phyloP scores from a whole-genome alignment of 2,329 filamentous ascomycete species.

The Juglanconis oblonga region DNA sequence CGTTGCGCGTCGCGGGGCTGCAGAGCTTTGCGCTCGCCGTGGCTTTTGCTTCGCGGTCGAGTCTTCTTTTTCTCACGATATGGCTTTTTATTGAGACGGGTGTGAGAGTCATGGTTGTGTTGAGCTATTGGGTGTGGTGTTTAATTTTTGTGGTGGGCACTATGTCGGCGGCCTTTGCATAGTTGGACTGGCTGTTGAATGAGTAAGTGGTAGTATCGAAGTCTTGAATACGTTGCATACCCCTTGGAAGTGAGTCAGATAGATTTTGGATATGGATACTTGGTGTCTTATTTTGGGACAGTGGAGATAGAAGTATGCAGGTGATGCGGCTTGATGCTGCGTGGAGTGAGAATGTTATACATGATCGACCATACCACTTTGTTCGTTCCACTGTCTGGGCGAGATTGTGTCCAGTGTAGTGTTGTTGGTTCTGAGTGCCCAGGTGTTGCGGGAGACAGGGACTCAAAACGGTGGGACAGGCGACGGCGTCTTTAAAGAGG shows the following conservation, averaged over 20 bases:
- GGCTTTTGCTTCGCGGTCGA: conserved; percentile 3
- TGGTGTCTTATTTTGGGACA: background rate
- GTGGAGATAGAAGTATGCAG: background rate
- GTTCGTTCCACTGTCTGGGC: background rate
- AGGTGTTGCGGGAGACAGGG: no score
- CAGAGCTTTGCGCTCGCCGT: background rate
- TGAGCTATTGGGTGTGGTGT: background rate
- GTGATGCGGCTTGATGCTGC: conserved; percentile 3
- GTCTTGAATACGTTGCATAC: conserved; percentile 7
- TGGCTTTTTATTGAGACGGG: background rate
- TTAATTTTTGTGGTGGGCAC: background rate
- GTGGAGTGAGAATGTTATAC: background rate
- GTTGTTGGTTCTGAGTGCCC: no score
- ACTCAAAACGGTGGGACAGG: no score
- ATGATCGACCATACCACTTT: background rate
- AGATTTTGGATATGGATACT: conserved; percentile 1
- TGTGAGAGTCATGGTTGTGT: background rate
- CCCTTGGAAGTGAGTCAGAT: conserved; percentile 1
- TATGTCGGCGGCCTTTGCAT: background rate
- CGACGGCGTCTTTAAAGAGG: no score
- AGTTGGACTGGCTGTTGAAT: background rate
- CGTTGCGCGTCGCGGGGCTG: background rate
- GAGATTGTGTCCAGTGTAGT: background rate
- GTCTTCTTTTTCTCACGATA: background rate
- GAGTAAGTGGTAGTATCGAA: background rate